Percentiles rank a stretch among this genome's conserved stretches.
These are phyloP conservation scores for Leccinum olivaceopallidum DNA, from an alignment of 768 basidiomycete species.

Conservation along the genomic window DNA sequence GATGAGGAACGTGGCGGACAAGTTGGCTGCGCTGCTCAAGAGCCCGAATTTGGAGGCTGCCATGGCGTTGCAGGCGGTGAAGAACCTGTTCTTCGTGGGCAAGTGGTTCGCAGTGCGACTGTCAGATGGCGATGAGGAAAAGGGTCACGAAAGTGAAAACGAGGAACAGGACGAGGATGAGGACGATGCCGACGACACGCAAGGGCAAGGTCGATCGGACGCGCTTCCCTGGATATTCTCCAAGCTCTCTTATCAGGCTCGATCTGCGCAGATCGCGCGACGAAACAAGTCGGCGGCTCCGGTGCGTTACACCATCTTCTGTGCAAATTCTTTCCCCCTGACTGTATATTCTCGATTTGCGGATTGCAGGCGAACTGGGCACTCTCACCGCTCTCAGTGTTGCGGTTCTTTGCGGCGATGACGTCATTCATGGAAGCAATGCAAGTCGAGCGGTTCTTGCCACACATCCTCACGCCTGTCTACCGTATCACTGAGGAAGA, in stretches of 20 bases:
- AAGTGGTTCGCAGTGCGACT: constrained; percentile 64
- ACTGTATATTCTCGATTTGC: not conserved
- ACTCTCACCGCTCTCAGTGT: constrained; percentile 72
- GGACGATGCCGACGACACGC: not conserved
- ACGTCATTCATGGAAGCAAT: constrained; percentile 61
- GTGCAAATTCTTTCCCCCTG: not conserved
- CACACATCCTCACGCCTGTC: constrained; percentile 83
- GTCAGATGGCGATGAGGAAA: constrained; percentile 31
- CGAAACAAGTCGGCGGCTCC: constrained; percentile 49
- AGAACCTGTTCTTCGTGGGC: constrained; percentile 91
- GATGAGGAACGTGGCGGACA: constrained; percentile 72
- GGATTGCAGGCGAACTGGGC: constrained; percentile 72
- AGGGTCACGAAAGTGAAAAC: constrained; percentile 19
- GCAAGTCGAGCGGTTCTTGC: constrained; percentile 66
- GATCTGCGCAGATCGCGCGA: constrained; percentile 71
- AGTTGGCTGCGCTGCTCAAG: constrained; percentile 75
- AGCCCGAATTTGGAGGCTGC: constrained; percentile 74
- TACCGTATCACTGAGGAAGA: constrained; percentile 90
- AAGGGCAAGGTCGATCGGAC: constrained; percentile 31
- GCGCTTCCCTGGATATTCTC: constrained; percentile 94
- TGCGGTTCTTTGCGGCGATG: constrained; percentile 97
- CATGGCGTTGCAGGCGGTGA: constrained; percentile 82
- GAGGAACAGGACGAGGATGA: constrained; percentile 28
- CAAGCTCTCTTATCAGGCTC: constrained; percentile 84
- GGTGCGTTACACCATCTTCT: constrained; percentile 2